Evolutionary conservation across 2,329 filamentous ascomycete species (phyloP), one percentile per base, ranked within the genome.

Genomic region (Parastagonospora nodorum): DNA sequence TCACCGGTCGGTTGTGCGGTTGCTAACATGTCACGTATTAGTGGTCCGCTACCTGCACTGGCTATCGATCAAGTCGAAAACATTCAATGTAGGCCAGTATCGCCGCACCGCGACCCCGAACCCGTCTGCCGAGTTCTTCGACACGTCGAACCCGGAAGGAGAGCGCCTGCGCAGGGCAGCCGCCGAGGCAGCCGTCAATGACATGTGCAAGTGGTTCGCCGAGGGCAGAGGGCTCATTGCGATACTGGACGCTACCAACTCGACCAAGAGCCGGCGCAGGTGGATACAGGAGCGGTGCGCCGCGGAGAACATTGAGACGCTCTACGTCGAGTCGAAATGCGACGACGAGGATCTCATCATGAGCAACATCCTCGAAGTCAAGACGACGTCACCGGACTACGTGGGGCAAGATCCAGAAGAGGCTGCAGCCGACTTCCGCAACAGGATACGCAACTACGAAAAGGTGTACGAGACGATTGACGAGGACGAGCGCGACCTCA

Each of bases 61-160:
- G 94, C 88, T 97, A 51, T 96, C 92, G 24, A 92, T 99, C 69
- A 88, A 90, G 33, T 89, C 94, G 51, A 88, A 92, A 74, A 93
- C 92, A 58, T 99, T 99, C 85, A 99, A 99, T 63, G 94, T 99
- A 60, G 94, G 94, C 72, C 92, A 88, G 70, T 99, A 99, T 74
- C 90, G 94, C 61, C 91, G 94, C 61, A 86, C 88, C 66, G 88
- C 89, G 62, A 95, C 91, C 5, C 92, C 94, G 14, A 92, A 95
- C 63, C 94, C 94, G 12, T 87, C 87, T 2, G 94, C 94, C 61
- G 90, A 92, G 67, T 99, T 99, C 80, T 99, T 99, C 78, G 93
- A 97, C 73, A 92, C 84, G 45, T 84, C 85, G 68, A 99, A 99
- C 73, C 78, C 84, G 36, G 92, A 97, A 73, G 94, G 94, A 58